Percentiles rank a stretch among this genome's conserved stretches.
Evolutionary conservation across 345 rosid genomes (phyloP).

Genomic region (Citrus hindsii): DNA sequence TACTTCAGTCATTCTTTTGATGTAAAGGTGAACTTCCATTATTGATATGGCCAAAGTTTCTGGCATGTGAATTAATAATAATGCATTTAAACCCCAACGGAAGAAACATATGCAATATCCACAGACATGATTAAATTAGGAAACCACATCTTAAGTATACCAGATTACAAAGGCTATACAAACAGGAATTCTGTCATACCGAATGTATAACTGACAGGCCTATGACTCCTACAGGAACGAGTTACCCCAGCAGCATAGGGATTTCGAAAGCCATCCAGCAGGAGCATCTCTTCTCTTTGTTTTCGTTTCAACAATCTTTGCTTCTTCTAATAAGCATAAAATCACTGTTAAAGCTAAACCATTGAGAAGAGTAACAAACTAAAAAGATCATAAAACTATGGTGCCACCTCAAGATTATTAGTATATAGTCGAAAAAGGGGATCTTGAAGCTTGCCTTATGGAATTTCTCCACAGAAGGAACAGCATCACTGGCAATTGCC

Average conservation of each 20-base stretch:
- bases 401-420: not conserved
- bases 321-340: conserved; percentile 48
- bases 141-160: not conserved
- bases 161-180: conserved; percentile 2
- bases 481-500: conserved; percentile 45
- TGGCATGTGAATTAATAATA: not conserved
- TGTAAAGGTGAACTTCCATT: not conserved
- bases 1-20: not conserved
- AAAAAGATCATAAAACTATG: not conserved
- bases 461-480: conserved; percentile 58
- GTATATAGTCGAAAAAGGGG: not conserved
- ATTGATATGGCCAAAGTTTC: not conserved
- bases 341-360: not conserved
- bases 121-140: not conserved
- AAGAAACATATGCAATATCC: not conserved
- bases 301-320: conserved; percentile 57
- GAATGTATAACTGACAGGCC: conserved; percentile 60
- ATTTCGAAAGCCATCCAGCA: conserved; percentile 28
- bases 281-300: conserved; percentile 51
- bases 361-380: not conserved
- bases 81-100: not conserved
- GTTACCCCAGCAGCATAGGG: conserved; percentile 31
- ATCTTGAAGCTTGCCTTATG: conserved; percentile 46
- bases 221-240: conserved; percentile 66
- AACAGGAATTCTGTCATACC: conserved; percentile 40